A percentile compares a stretch with the other conserved stretches of the same genome.
Evolutionary conservation across 140 eudicot genomes (phyloP).

Genomic region (Anethum foeniculum): DNA sequence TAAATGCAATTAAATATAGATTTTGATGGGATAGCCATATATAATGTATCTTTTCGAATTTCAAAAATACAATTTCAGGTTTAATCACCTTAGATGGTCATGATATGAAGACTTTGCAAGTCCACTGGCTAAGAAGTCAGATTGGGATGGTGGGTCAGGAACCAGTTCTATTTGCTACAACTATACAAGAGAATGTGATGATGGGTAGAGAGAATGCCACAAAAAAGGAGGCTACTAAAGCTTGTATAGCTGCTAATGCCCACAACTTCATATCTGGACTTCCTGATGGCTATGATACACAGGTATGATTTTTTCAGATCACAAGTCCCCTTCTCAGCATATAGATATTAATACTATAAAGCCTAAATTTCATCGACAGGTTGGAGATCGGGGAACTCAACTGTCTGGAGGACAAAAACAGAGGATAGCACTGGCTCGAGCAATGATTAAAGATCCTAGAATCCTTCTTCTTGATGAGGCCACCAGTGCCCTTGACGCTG

Average conservation of each 20-base stretch:
- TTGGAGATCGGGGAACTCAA: constrained; percentile 73
- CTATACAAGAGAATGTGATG: constrained; percentile 70
- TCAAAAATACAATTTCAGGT: constrained; percentile 29
- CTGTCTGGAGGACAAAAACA: constrained; percentile 85
- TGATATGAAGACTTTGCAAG: constrained; percentile 67
- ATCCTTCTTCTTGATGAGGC: constrained; percentile 79
- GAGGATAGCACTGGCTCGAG: constrained; percentile 83
- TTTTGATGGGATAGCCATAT: not conserved
- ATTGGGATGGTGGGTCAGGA: constrained; percentile 96
- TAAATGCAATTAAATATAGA: not conserved
- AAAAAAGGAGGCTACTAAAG: constrained; percentile 57
- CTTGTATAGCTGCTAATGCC: constrained; percentile 68
- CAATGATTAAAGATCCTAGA: constrained; percentile 77
- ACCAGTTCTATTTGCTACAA: constrained; percentile 63
- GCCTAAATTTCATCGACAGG: constrained; percentile 25
- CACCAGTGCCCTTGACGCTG: constrained; percentile 81
- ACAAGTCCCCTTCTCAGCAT: not conserved
- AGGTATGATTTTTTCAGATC: constrained; percentile 16
- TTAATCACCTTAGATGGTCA: constrained; percentile 64
- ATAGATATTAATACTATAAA: not conserved
- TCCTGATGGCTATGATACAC: constrained; percentile 67
- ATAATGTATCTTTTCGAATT: not conserved
- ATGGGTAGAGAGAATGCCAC: constrained; percentile 80
- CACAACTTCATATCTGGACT: constrained; percentile 57
- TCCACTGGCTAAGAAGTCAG: constrained; percentile 78